Evolutionary conservation across 129 eudicot genomes (phyloP), one percentile per base, ranked within the genome.

Genomic region (Flaveria linearis): DNA sequence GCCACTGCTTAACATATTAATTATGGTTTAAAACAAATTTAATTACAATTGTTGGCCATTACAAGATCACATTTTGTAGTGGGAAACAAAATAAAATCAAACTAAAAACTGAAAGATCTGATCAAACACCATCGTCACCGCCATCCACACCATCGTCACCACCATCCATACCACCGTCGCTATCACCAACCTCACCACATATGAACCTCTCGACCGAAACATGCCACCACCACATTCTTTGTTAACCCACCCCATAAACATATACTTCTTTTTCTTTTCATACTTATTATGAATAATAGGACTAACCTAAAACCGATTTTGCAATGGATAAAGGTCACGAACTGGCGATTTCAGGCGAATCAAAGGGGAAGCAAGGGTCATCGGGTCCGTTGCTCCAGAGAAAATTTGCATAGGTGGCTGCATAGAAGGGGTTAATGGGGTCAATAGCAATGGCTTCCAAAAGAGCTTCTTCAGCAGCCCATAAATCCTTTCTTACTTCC

Each of bases 321-420:
- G 22, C 63, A 7, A 60, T 12, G 61, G 67, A 78, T 73, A 83
- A 47, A 51, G 55, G 41, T 79, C 81, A 73, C 74, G 71, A 70
- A 17, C 79, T 58, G 46, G 79, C 9, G 3, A 50, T 60, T 47
- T 87, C 96, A 0, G 89, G 74, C 1, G 91, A 84, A 81, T 67
- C 74, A 1, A 89, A 82, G 17, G 99, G 97, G 72, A 57, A 88
- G 80, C 99, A 91, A 33, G 97, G 74, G 71, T 91, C 99, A 12
- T 95, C 97, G 2, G 88, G 91, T 4, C 92, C 96, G 0, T 95
- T 95, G 81, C 61, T 85, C 97, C 97, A 95, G 7, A 95, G 87
- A 62, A 95, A 95, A 80, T 95, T 86, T 22, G 97, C 99, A 30
- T 95, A 91, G 41, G 88, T 95, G n/a, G 94, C 96, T 9, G 97